Percentiles rank a stretch among this genome's conserved stretches.
These are phyloP conservation scores for Phascolomyces articulosus DNA, from an alignment of 371 early-diverging fungal genomes.

Conservation along the genomic window DNA sequence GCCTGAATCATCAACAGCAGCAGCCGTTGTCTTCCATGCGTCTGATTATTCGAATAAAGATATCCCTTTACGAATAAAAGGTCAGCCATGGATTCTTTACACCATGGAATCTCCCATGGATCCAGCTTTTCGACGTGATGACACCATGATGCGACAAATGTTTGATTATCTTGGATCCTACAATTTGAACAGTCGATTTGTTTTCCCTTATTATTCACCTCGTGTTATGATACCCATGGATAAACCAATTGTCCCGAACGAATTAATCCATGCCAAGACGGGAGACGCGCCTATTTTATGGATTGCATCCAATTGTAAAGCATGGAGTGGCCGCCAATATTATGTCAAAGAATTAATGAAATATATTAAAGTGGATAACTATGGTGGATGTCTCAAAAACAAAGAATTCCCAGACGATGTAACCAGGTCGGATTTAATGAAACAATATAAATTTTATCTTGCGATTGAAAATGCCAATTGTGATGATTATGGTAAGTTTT, in stretches of 20 bases:
- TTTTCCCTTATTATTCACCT: conserved; percentile 36
- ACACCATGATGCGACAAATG: conserved; percentile 18
- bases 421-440: conserved; percentile 22
- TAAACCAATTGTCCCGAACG: conserved; percentile 22
- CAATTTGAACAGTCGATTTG: conserved; percentile 32
- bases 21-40: conserved; percentile 39
- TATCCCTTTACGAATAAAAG: not conserved
- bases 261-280: conserved; percentile 32
- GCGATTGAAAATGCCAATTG: conserved; percentile 47
- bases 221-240: conserved; percentile 31
- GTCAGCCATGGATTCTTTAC: conserved; percentile 39
- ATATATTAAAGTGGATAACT: conserved; percentile 38
- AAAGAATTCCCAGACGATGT: conserved; percentile 33
- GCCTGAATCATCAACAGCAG: not conserved
- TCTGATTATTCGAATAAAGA: conserved; percentile 24
- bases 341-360: conserved; percentile 43
- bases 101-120: conserved; percentile 40
- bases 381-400: conserved; percentile 36
- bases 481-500: conserved; percentile 38
- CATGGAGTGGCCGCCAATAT: conserved; percentile 36
- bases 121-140: conserved; percentile 21
- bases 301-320: conserved; percentile 43
- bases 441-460: conserved; percentile 46
- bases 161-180: conserved; percentile 46
- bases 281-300: conserved; percentile 37